Base-by-base conservation (phyloP, 768 basidiomycete species). In the Cyclocybe cylindracea region DNA sequence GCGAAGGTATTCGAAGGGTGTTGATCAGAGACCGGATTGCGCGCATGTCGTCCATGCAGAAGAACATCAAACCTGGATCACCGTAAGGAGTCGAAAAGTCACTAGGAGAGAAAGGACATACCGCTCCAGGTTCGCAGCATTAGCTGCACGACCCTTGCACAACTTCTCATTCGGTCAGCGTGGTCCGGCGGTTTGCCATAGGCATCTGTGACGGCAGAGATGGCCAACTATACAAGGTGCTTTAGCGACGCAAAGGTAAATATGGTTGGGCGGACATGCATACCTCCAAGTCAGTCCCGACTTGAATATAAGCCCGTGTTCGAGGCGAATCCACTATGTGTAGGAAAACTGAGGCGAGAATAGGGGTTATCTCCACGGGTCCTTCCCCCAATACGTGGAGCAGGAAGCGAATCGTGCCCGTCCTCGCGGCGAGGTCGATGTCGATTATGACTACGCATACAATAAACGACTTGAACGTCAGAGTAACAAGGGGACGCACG, bases 91-190 rank as follows among this genome's bases (percentile, higher is more conserved):
- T 44, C 38, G 14, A 24, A 32, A 10, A 31, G 41, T 34, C 39
- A 11, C 5, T 44, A 32, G 53, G 7, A 33, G 4, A 5, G 37
- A 33, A 31, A 48, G 13, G 19, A 72, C 87, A 48, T 62, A 96
- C 95, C 96, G 61, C 92, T 89, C 94, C 95, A 99, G 10, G 90
- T 93, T 46, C 89, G 82, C 46, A 99, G 66, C 83, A 97, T 88
- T 39, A 87, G 75, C 48, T 87, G 84, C 34, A 96, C 84, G 47
- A 95, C 83, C 58, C 82, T 86, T 6, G 87, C 81, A 57, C 86
- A 88, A 9, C 85, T 82, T 57, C 84, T 80, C 76, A 98, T 86
- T 41, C 86, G 79, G 11, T 95, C 92, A 2, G 83, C 78, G 60
- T 94, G 86, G 38, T 87, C 86, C 8, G 82, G 66, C 0, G 87